Evolutionary conservation across 805 yeast species (phyloP), one percentile per base, ranked within the genome.

Genomic region (Yarrowia porcina): DNA sequence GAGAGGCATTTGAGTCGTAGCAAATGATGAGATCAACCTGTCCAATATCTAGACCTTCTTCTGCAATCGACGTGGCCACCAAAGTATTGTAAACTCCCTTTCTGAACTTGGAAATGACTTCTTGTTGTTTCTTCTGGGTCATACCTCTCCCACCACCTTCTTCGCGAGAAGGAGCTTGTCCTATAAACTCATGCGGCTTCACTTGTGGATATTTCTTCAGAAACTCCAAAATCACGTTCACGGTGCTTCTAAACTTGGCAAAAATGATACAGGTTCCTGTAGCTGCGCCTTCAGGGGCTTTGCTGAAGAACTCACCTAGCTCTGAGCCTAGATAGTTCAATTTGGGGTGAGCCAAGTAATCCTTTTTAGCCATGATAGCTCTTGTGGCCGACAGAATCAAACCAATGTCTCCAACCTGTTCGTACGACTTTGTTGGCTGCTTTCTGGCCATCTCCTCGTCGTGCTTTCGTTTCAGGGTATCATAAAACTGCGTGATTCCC

Each of bases 21-120:
- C 97, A 92, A 8, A 94, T 80, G 67, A 94, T 93, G 69, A 94
- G 72, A 73, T 94, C 99, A 61, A 94, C 99, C 72, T 96, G 97
- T 32, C 99, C 99, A 67, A 94, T 96, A 77, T 94, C 99, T 67
- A 94, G 80, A 47, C 99, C 99, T 78, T 94, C 99, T 73, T 94
- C 99, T 50, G 98, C 99, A 71, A 94, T 93, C 0, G 97, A 91
- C 0, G 99, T 94, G 4, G 98, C 97, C 6, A 94, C 97, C 20
- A 94, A 76, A 9, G 90, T 84, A 70, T 94, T 96, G 69, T 83
- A 83, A 0, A 74, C 78, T 8, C 96, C 97, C 0, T 74, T 69
- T 69, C 87, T 89, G 75, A 94, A 94, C 64, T 85, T 79, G 30
- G 81, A 80, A 28, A 94, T 86, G 11, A 90, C 81, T 63, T 86